phyloP scores from a whole-genome alignment of 768 basidiomycete genomes.

The Calvatia gigantea region DNA sequence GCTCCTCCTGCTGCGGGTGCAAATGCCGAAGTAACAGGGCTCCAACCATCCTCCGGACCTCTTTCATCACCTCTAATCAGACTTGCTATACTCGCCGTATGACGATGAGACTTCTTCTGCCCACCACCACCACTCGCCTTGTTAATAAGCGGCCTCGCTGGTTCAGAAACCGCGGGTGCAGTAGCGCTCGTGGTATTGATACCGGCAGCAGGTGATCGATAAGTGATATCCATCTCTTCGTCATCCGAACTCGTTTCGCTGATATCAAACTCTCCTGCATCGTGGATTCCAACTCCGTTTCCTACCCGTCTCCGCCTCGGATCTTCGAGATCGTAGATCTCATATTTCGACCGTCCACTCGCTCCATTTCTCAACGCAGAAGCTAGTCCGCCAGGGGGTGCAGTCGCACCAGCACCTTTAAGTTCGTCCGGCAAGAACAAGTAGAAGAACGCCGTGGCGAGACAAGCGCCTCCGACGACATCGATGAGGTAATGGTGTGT shows the following conservation, averaged over 20 bases:
- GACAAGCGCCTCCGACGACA: slow-evolving; percentile 89
- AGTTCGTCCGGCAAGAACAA: slow-evolving; percentile 82
- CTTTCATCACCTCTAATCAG: slow-evolving; percentile 75
- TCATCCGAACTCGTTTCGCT: slow-evolving; percentile 59
- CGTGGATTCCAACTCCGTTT: slow-evolving; percentile 29
- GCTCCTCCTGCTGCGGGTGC: slow-evolving; percentile 10
- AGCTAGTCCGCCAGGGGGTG: slow-evolving; percentile 33
- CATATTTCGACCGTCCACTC: slow-evolving; percentile 50
- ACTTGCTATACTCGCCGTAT: slow-evolving; percentile 84
- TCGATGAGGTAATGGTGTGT: slow-evolving; percentile 99
- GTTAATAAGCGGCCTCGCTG: slow-evolving; percentile 23
- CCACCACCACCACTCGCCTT: slow-evolving; percentile 10
- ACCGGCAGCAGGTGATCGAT: slow-evolving; percentile 57
- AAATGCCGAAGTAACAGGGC: slow-evolving; percentile 60
- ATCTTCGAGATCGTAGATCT: slow-evolving; percentile 72
- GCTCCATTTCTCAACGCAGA: not conserved
- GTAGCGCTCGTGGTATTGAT: too few species aligned
- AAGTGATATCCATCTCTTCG: slow-evolving; percentile 65
- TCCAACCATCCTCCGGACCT: slow-evolving; percentile 78
- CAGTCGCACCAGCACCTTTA: slow-evolving; percentile 48
- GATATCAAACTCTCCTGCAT: slow-evolving; percentile 53
- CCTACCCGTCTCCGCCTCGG: slow-evolving; percentile 33
- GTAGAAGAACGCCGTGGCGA: slow-evolving; percentile 87
- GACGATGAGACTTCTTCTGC: slow-evolving; percentile 45
- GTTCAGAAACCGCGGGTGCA: slow-evolving; percentile 15